Conservation (phyloP, 805 yeast genomes). For the Yarrowia sp. region DNA sequence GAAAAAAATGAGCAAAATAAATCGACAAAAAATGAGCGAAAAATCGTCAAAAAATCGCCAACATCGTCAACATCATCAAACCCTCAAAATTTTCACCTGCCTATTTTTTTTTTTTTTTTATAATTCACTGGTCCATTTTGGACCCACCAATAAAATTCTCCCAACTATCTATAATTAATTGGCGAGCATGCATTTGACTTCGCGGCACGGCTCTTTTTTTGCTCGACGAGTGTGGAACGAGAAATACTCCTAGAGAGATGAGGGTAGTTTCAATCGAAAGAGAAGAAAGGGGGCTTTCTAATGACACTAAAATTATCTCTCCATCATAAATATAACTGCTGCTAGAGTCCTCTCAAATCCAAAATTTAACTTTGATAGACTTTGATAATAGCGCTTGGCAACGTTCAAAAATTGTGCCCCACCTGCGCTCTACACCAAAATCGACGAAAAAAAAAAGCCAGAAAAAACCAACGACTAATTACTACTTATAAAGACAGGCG, state of each 20-base stretch:
- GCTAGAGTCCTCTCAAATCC: too few relatives aligned
- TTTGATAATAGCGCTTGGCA: slow-evolving; percentile 25
- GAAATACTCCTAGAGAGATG: background rate
- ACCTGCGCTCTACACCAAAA: background rate
- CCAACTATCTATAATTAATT: background rate
- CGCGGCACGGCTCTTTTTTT: background rate
- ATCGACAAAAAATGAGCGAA: background rate
- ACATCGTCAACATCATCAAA: background rate
- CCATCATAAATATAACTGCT: too few relatives aligned
- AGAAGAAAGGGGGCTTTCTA: too few relatives aligned
- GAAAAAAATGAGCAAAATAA: background rate
- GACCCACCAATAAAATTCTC: background rate
- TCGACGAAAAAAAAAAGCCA: background rate
- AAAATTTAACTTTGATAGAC: background rate
- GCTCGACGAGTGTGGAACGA: too few relatives aligned
- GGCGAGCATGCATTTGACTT: background rate
- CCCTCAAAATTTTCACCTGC: background rate
- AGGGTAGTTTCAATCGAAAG: too few relatives aligned
- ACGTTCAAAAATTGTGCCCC: background rate
- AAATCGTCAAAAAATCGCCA: background rate
- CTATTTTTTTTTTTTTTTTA: too few relatives aligned
- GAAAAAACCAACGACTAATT: background rate
- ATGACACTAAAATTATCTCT: too few relatives aligned
- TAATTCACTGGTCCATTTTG: too few relatives aligned
- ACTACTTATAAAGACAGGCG: background rate